These are phyloP conservation scores for Fusarium begoniae DNA, from an alignment of 2,329 filamentous ascomycete species.

Conservation along the genomic window DNA sequence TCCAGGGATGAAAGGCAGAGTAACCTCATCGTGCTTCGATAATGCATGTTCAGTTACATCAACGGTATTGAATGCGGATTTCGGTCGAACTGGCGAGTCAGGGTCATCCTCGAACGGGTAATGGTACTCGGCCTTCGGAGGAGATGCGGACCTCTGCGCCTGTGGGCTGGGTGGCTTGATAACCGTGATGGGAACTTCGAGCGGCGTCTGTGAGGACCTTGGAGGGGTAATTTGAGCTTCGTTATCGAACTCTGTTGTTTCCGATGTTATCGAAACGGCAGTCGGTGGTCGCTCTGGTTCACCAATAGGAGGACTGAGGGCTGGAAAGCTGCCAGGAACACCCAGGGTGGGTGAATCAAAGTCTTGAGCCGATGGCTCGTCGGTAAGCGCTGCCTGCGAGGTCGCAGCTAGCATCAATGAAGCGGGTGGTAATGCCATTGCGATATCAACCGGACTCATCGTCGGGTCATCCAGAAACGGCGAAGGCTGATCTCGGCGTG, in stretches of 20 bases:
- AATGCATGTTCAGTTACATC: conserved; percentile 38
- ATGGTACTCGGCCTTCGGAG: conserved; percentile 55
- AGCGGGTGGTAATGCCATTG: conserved; percentile 37
- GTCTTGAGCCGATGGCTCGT: conserved; percentile 21
- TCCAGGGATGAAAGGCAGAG: conserved; percentile 39
- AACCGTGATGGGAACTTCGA: conserved; percentile 40
- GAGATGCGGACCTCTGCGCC: conserved; percentile 25
- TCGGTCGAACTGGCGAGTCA: conserved; percentile 33
- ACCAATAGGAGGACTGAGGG: conserved; percentile 49
- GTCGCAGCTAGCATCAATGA: conserved; percentile 28
- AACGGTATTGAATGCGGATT: neutral
- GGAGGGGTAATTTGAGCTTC: conserved; percentile 71
- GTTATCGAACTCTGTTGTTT: conserved; percentile 76
- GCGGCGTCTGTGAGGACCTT: conserved; percentile 45
- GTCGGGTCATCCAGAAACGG: conserved; percentile 32
- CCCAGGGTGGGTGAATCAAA: conserved; percentile 73
- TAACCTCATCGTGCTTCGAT: neutral
- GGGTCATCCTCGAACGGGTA: conserved; percentile 61
- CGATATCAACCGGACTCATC: conserved; percentile 35
- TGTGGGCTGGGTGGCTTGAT: conserved; percentile 46
- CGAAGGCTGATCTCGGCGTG: conserved; percentile 17
- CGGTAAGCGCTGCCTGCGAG: conserved; percentile 16
- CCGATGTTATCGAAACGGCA: conserved; percentile 67
- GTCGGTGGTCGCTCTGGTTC: conserved; percentile 64
- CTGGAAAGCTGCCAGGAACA: conserved; percentile 70